Evolutionary conservation across 345 rosid genomes (phyloP), one percentile per base, ranked within the genome.

Genomic region (Lumnitzera littorea): DNA sequence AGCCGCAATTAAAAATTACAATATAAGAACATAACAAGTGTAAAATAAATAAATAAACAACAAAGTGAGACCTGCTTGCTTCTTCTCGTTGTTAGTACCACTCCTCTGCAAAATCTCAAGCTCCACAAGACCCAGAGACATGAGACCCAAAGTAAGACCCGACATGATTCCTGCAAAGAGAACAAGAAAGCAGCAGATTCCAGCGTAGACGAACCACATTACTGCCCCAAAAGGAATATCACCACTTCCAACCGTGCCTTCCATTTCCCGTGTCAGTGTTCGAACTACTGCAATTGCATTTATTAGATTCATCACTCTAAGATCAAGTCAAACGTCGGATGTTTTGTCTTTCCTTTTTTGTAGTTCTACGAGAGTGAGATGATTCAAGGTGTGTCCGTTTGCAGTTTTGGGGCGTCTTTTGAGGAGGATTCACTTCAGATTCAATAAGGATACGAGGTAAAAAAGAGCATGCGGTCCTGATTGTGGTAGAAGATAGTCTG

Each of bases 51-150:
- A 27, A 27, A 27, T 27, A 27, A 27, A 27, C 5, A 9, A 16
- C 23, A 64, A 24, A 5, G 11, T 2, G 16, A 15, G 11, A 94
- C 99, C 88, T 13, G 99, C 95, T 84, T 94, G 99, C 60, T 86
- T 82, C 79, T 94, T 90, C 83, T 94, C 97, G 52, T 76, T 31
- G 54, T 78, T 58, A 16, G 95, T 79, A 62, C 99, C 99, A 69
- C 97, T 90, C 9, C 97, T 87, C 68, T 88, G 97, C 58, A 94
- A 97, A 50, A 94, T 86, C 74, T 94, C 97, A 17, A 94, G 96
- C 51, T 94, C 97, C 36, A 90, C 99, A 47, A 82, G 96, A 13
- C 99, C 91, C n/a, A 94, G 88, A 27, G 99, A 94, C 99, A 94
- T 94, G 55, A 94, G 83, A 2, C 99, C 99, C 16, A 94, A 72